Conservation (phyloP, 495 filamentous ascomycete species). For the Aspergillus campestris region DNA sequence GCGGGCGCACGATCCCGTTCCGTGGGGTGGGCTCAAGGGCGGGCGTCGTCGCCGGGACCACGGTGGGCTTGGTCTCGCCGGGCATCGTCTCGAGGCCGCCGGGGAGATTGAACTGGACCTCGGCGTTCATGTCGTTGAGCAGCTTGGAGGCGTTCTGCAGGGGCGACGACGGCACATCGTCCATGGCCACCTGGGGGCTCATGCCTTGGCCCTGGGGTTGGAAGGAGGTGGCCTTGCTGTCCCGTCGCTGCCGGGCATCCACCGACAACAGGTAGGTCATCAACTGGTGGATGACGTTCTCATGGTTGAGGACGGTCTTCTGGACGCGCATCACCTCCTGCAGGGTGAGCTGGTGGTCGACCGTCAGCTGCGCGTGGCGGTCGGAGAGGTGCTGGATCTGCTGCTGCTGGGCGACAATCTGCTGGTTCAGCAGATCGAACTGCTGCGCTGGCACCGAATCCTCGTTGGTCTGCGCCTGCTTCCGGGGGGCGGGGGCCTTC, state of each 20-base stretch:
- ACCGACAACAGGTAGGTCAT: slow-evolving; percentile 62
- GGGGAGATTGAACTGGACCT: slow-evolving; percentile 64
- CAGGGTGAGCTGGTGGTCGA: slow-evolving; percentile 78
- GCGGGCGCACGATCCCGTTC: slow-evolving; percentile 30
- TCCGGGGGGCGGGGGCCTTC: slow-evolving; percentile 89
- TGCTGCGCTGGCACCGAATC: slow-evolving; percentile 80
- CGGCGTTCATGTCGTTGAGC: slow-evolving; percentile 68
- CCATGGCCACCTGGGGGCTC: slow-evolving; percentile 39
- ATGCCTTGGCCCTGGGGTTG: slow-evolving; percentile 24
- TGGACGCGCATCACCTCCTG: slow-evolving; percentile 83
- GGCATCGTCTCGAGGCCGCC: slow-evolving; percentile 71
- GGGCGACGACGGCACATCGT: slow-evolving; percentile 72
- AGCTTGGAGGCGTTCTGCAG: slow-evolving; percentile 86
- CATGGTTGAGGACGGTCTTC: slow-evolving; percentile 80
- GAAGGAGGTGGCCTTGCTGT: slow-evolving; percentile 47
- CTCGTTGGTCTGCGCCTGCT: slow-evolving; percentile 52
- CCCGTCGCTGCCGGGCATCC: slow-evolving; percentile 56
- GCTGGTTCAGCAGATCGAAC: slow-evolving; percentile 80
- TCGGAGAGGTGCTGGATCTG: slow-evolving; percentile 81
- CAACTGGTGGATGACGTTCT: slow-evolving; percentile 64
- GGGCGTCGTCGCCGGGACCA: slow-evolving; percentile 34
- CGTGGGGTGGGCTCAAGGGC: slow-evolving; percentile 32
- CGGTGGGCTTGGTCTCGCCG: slow-evolving; percentile 55
- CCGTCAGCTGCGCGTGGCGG: slow-evolving; percentile 73
- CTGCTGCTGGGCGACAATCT: slow-evolving; percentile 83